These are phyloP conservation scores for Yamadazyma sp. DNA, from an alignment of 1,139 yeast species.

Conservation along the genomic window DNA sequence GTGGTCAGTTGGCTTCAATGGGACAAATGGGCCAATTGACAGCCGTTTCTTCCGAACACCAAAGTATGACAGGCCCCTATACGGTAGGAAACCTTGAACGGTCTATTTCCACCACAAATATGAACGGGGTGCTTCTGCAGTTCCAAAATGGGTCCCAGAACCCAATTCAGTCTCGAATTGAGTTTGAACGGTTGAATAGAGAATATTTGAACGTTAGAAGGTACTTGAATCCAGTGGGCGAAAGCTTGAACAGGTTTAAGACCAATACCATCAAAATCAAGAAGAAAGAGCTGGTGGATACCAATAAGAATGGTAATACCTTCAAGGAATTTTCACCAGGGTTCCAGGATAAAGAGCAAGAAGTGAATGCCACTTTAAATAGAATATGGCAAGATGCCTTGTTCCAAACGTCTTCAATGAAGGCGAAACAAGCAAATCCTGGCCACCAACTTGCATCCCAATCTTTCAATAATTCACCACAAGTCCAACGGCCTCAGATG, in stretches of 20 bases:
- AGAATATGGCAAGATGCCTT: constrained; percentile 47
- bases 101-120: constrained; percentile 19
- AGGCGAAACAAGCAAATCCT: constrained; percentile 6
- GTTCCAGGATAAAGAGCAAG: constrained; percentile 34
- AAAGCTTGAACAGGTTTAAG: constrained; percentile 52
- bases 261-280: constrained; percentile 20
- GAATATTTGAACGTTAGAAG: constrained; percentile 73
- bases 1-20: constrained; percentile 8
- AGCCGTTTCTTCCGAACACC: constrained; percentile 6
- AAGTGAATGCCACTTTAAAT: constrained; percentile 25
- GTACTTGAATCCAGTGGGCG: constrained; percentile 66
- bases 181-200: constrained; percentile 71
- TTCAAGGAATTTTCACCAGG: constrained; percentile 37
- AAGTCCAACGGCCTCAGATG: constrained; percentile 24
- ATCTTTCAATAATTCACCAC: constrained; percentile 14
- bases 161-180: constrained; percentile 67
- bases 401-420: constrained; percentile 18
- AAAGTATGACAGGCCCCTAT: neutral
- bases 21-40: constrained; percentile 1
- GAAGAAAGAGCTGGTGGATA: constrained; percentile 6
- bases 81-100: constrained; percentile 6
- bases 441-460: constrained; percentile 9
- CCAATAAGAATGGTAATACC: constrained; percentile 25
- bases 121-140: constrained; percentile 34
- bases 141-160: constrained; percentile 35